Conservation (phyloP, 2,329 filamentous ascomycete genomes). For the Geosmithia flava region DNA sequence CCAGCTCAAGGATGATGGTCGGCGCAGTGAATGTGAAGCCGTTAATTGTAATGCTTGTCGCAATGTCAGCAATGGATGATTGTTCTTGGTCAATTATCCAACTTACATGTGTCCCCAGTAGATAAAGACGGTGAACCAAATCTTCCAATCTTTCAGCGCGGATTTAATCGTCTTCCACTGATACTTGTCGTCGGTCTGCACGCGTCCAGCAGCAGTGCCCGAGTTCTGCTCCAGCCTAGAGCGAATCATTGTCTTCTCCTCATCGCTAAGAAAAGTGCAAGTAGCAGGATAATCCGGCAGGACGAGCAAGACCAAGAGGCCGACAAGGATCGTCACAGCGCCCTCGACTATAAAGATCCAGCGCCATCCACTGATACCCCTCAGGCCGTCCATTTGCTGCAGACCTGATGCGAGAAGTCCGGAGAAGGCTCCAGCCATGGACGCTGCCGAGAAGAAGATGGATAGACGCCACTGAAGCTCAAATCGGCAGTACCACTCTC, state of each 20-base stretch:
- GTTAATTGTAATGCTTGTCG: constrained; percentile 5
- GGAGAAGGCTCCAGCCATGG: constrained; percentile 10
- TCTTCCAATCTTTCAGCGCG: constrained; percentile 29
- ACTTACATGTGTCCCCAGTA: constrained; percentile 19
- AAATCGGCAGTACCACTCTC: constrained; percentile 1
- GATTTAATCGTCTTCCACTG: constrained; percentile 4
- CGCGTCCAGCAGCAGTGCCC: not conserved
- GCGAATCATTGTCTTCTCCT: constrained; percentile 2
- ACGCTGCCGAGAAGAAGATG: constrained; percentile 14
- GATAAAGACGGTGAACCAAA: constrained; percentile 19
- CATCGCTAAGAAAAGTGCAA: not conserved
- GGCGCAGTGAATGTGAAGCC: constrained; percentile 18
- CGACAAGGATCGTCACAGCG: constrained; percentile 16
- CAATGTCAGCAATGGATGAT: not conserved
- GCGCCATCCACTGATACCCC: constrained; percentile 8
- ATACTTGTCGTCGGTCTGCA: constrained; percentile 1
- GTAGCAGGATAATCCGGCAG: constrained; percentile 17
- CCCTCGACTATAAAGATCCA: constrained; percentile 14
- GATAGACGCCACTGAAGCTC: constrained; percentile 9
- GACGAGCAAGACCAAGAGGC: constrained; percentile 31
- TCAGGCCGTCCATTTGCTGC: constrained; percentile 10
- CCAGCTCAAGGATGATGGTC: constrained; percentile 25
- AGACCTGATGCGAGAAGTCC: constrained; percentile 10
- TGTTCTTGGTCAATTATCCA: not conserved
- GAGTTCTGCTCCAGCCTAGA: not conserved